A percentile compares a stretch with the other conserved stretches of the same genome.
phyloP scores from a whole-genome alignment of 345 rosid genomes.

The Psidium friedrichsthalianum region DNA sequence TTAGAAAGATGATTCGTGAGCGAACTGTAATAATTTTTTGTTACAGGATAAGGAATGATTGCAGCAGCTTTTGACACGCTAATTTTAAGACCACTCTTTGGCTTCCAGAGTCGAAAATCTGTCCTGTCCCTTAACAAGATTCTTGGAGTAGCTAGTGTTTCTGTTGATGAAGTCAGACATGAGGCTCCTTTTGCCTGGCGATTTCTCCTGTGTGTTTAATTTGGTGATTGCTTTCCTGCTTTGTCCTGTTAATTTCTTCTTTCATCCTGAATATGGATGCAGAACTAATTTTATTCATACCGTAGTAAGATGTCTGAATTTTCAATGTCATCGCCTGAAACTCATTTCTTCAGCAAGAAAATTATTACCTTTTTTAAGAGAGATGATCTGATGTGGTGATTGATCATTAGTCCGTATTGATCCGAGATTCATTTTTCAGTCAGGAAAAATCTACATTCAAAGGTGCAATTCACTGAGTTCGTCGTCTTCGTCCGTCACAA shows the following conservation, averaged over 20 bases:
- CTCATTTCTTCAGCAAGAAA: background rate
- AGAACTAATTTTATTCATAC: background rate
- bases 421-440: conserved; percentile 29
- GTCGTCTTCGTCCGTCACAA: conserved; percentile 3
- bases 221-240: background rate
- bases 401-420: background rate
- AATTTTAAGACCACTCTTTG: no score
- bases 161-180: background rate
- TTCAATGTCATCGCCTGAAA: background rate
- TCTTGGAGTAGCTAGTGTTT: background rate
- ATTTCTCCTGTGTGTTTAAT: background rate
- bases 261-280: background rate
- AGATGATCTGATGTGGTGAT: background rate
- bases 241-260: background rate
- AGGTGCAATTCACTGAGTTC: conserved; percentile 46
- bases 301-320: background rate
- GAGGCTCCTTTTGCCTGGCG: background rate
- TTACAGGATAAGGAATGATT: background rate
- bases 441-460: conserved; percentile 75
- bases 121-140: background rate
- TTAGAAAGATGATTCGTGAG: background rate
- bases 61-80: background rate
- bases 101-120: no score
- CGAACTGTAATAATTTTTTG: background rate
- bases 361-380: background rate